Base-by-base conservation (phyloP, 768 basidiomycete genomes). In the Leccinum disarticulatum region DNA sequence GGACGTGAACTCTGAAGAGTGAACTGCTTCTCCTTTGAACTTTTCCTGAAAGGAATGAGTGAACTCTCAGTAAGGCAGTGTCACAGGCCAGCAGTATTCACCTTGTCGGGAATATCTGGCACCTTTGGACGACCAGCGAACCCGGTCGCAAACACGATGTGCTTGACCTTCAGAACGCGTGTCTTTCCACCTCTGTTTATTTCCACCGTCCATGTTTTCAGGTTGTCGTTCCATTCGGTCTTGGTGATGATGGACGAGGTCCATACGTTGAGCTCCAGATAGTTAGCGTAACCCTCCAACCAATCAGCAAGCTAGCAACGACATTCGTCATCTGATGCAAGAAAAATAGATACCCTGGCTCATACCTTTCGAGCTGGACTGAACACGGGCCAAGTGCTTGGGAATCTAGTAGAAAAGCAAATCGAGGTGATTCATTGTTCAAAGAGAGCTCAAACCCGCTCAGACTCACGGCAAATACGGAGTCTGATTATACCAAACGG, bases 201-300 rank as follows among this genome's bases (percentile, higher is more conserved):
- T 8, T 68, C 71, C 30, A 84, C 79, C 19, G 75, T 73, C 84
- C 84, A 86, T 4, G 70, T 76, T 35, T 75, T 70, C 50, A 70
- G 73, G 51, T 64, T 61, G 14, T 74, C 70, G 64, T 80, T 64
- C 70, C 79, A 79, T 0, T 64, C 64, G 10, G 79, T 71, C 31
- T 68, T 74, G n/a, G 64, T 69, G 19, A 84, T 75, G 15, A 63
- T 74, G 0, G 83, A 75, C 0, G 83, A 80, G 0, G 80, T 83
- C 88, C 86, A 88, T 10, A 86, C 80, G 58, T 86, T 81, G 43
- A 90, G 69, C 57, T 88, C 87, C 31, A 87, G 76, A 3, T 77
- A 68, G 4, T 81, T 76, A 0, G 82, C 86, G 60, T 88, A 90
- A 4, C 73, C 74, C 66, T 89, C 87, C 15, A 88, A 72, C 83